Evolutionary conservation across 2,329 filamentous ascomycete genomes (phyloP).

Genomic region (Hypoxylon sp.): DNA sequence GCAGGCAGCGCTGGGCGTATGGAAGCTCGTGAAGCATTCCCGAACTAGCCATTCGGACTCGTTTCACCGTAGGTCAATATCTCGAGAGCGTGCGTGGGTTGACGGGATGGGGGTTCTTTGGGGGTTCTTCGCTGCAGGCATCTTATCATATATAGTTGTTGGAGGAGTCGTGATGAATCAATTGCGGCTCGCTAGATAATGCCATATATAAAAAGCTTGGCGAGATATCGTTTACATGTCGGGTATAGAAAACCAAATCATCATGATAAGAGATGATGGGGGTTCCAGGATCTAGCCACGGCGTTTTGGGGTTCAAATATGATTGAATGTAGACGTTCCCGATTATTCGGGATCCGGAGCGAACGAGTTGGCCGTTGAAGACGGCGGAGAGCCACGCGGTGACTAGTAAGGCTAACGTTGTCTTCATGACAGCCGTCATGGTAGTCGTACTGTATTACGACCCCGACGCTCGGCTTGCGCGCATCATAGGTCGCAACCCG

Average conservation of each 20-base stretch:
- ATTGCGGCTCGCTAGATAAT: constrained; percentile 39
- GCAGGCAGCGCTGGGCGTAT: constrained; percentile 5
- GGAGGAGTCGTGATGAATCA: constrained; percentile 19
- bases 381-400: constrained; percentile 15
- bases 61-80: constrained; percentile 34
- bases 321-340: constrained; percentile 10
- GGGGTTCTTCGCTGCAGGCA: constrained; percentile 23
- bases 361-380: constrained; percentile 1
- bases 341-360: constrained; percentile 33
- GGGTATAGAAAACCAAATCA: constrained; percentile 31
- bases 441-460: constrained; percentile 20
- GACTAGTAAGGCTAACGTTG: constrained; percentile 13
- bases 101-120: constrained; percentile 37
- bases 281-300: constrained; percentile 22
- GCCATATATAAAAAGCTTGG: constrained; percentile 43
- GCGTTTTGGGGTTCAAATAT: constrained; percentile 22
- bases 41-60: constrained; percentile 33
- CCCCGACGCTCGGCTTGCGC: constrained; percentile 13
- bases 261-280: constrained; percentile 36
- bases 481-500: constrained; percentile 34
- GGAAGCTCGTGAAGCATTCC: constrained; percentile 30
- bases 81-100: constrained; percentile 28
- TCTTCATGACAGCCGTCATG: constrained; percentile 4
- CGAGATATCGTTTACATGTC: constrained; percentile 39
- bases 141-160: constrained; percentile 44